Evolutionary conservation across 2,329 filamentous ascomycete genomes (phyloP), one percentile per base, ranked within the genome.

Genomic region (Sporothrix protearum): DNA sequence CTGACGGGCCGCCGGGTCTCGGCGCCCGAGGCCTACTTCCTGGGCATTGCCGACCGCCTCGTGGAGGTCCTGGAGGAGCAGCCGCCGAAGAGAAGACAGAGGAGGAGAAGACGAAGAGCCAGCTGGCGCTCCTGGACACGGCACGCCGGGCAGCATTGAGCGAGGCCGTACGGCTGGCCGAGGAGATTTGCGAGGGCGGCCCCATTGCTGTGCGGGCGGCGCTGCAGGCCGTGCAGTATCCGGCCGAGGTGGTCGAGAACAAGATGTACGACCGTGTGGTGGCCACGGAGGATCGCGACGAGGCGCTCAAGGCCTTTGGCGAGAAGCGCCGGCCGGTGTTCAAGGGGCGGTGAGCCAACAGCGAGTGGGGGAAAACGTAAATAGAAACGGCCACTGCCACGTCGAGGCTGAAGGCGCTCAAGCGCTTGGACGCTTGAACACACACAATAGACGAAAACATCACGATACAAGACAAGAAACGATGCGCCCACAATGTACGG

Each of bases 21-120:
- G 9, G 95, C 89, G 0, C 84, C 92, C 1, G 96, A 98, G 82
- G 93, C 96, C 0, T 97, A 97, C 81, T 96, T 96, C 80, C 82
- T 97, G 22, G 96, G 96, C 0, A 85, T 99, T 45, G 94, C 92
- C 59, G 94, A 98, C 81, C 86, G 95, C n/a, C 82, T 98, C 39
- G 93, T 97, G 30, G 92, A 97, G 80, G 86, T 97, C 28, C 82
- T 71, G 22, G 76, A 75, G 42, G 76, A 77, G 68, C 74, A 72
- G 30, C 74, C 39, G 55, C 28, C n/a, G 19, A 36, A 72, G 79
- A 81, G 67, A 77, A 74, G 61, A 80, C 80, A 33, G 77, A 75
- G 14, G 77, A 77, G 12, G 77, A 81, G 59, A 75, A 77, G 33
- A 77, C 75, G 14, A 77, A 77, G 22, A 77, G 81, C 67, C 74